Evolutionary conservation across 2,329 filamentous ascomycete species (phyloP).

Genomic region (Aureobasidium pullulans): DNA sequence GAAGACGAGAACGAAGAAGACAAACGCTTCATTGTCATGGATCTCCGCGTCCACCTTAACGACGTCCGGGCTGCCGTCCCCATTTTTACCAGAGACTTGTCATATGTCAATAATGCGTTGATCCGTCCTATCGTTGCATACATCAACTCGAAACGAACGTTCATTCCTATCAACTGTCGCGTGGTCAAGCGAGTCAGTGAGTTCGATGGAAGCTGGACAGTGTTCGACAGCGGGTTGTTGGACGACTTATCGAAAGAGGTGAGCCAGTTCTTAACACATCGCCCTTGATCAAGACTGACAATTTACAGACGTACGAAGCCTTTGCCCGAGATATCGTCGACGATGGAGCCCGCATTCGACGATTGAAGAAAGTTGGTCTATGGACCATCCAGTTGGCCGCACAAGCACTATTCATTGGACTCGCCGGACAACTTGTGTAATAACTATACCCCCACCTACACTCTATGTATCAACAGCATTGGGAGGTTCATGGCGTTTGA

Average conservation of each 20-base stretch:
- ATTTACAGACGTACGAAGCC: conserved; percentile 68
- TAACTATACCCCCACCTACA: neutral
- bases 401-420: conserved; percentile 89
- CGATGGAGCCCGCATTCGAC: conserved; percentile 73
- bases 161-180: conserved; percentile 90
- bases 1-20: conserved; percentile 41
- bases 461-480: conserved; percentile 8
- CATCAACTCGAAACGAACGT: conserved; percentile 90
- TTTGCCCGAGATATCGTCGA: conserved; percentile 89
- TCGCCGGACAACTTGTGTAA: conserved; percentile 70
- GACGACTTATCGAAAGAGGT: conserved; percentile 83
- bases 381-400: conserved; percentile 91
- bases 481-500: neutral
- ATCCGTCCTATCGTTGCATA: conserved; percentile 96
- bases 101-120: conserved; percentile 92
- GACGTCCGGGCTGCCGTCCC: conserved; percentile 90
- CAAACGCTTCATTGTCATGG: conserved; percentile 81
- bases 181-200: conserved; percentile 84
- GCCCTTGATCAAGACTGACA: conserved; percentile 4
- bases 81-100: conserved; percentile 83
- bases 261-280: conserved; percentile 20
- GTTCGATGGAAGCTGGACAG: conserved; percentile 92
- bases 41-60: conserved; percentile 89
- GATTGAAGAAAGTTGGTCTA: conserved; percentile 91
- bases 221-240: conserved; percentile 89